A percentile compares a stretch with the other conserved stretches of the same genome.
phyloP scores from a whole-genome alignment of 1,284 basidiomycete species.

The Cutaneotrichosporon arboriforme region DNA sequence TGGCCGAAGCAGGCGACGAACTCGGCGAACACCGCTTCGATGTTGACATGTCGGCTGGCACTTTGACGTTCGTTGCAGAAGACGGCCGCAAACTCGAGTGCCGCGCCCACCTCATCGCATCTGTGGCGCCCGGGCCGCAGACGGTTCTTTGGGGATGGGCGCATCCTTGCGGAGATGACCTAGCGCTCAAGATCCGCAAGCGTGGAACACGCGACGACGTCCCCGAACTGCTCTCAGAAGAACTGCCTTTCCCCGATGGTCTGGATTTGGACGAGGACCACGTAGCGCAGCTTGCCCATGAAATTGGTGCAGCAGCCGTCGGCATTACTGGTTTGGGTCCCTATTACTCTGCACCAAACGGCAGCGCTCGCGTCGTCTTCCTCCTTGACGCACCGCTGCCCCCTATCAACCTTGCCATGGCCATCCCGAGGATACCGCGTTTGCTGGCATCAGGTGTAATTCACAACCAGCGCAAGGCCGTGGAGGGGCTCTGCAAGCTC shows the following conservation, averaged over 20 bases:
- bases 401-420: background rate
- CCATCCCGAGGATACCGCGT: background rate
- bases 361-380: background rate
- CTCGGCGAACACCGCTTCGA: conserved; percentile 3
- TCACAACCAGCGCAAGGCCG: background rate
- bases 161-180: conserved; percentile 3
- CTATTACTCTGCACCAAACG: conserved; percentile 7
- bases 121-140: conserved; percentile 2
- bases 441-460: background rate
- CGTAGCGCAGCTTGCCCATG: conserved; percentile 5
- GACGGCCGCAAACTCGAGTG: background rate
- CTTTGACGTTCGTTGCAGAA: background rate
- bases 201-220: background rate
- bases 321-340: background rate
- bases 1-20: background rate
- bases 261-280: background rate
- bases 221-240: background rate
- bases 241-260: conserved; percentile 4
- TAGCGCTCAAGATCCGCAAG: background rate
- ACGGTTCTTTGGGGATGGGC: conserved; percentile 10
- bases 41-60: conserved; percentile 1
- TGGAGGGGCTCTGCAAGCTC: background rate
- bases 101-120: conserved; percentile 1
- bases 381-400: conserved; percentile 5
- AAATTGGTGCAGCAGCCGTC: conserved; percentile 2